Percentiles rank a stretch among this genome's conserved stretches.
Conservation (phyloP, 371 early-diverging fungal species). For the Choanephora cucurbitarum region DNA sequence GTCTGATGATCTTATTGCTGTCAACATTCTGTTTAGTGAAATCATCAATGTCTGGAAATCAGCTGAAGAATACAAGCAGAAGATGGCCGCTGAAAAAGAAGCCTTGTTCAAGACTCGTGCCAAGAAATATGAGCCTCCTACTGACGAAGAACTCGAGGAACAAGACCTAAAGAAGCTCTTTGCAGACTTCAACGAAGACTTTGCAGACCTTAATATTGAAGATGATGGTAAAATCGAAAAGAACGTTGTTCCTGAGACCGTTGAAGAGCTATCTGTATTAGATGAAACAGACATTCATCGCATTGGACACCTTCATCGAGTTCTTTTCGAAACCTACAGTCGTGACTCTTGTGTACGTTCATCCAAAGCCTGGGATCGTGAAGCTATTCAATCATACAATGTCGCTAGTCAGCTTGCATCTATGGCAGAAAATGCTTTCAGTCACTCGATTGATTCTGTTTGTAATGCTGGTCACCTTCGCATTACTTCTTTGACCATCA, state of each 20-base stretch:
- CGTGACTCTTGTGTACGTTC: slow-evolving; percentile 20
- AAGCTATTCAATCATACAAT: slow-evolving; percentile 35
- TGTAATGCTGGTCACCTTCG: slow-evolving; percentile 44
- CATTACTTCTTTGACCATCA: slow-evolving; percentile 30
- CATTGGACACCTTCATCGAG: slow-evolving; percentile 48
- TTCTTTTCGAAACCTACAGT: slow-evolving; percentile 35
- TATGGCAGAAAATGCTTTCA: slow-evolving; percentile 39
- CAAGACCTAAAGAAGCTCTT: slow-evolving; percentile 72
- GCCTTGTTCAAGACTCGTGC: slow-evolving; percentile 75
- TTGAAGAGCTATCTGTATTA: slow-evolving; percentile 58
- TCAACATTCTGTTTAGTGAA: slow-evolving; percentile 63
- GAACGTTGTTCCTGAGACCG: slow-evolving; percentile 22
- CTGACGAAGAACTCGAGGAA: slow-evolving; percentile 77
- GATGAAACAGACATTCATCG: slow-evolving; percentile 57
- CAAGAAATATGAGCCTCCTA: slow-evolving; percentile 61
- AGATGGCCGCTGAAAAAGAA: slow-evolving; percentile 71
- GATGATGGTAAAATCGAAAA: slow-evolving; percentile 20
- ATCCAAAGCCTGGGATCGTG: slow-evolving; percentile 27
- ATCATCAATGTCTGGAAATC: slow-evolving; percentile 73
- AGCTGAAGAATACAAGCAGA: slow-evolving; percentile 68
- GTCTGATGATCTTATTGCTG: slow-evolving; percentile 48
- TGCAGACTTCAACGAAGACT: slow-evolving; percentile 74
- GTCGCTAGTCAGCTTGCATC: slow-evolving; percentile 40
- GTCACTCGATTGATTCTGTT: slow-evolving; percentile 22
- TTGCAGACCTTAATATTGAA: slow-evolving; percentile 44